Evolutionary conservation across 169 alveolate species (phyloP), one percentile per base, ranked within the genome.

Genomic region (Ichthyophthirius multifiliis): DNA sequence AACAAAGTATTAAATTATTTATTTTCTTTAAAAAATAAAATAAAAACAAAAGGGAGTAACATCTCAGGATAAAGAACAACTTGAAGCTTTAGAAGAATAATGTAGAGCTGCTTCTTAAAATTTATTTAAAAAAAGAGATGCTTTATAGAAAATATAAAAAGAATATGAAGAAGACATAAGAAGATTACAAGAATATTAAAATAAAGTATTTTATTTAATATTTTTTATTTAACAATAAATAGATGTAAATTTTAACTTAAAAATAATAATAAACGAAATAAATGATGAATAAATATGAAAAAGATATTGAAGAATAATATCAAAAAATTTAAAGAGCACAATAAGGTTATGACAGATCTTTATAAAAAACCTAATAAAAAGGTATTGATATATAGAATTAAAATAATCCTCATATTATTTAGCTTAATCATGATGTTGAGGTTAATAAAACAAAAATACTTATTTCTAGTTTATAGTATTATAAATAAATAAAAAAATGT

Each of bases 71-170:
- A 47, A 46, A 62, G 90, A 89, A 7, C 87, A 87, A 82, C 89
- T 85, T 65, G 90, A 88, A 75, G 92, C 89, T 37, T 74, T 92
- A 7, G 96, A 92, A 64, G 96, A 92, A 20, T 84, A 92, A 83
- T 92, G 96, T 82, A 75, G 96, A 75, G 95, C 94, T 64, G 96
- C 95, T 4, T 63, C 88, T 43, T 94, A 90, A 65, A 92, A 92
- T 31, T 80, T 92, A 13, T 90, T 89, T 83, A 90, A 87, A 65
- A 92, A 88, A 85, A 81, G 90, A 65, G 85, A 86, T 47, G 96
- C 90, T 41, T 75, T 90, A 13, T 65, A 90, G 71, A 85, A 84
- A 65, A 83, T 89, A n/a, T 45, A 88, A 44, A 88, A 90, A 76
- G 95, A 92, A 71, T 90, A 88, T 48, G 95, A 92, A 39, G 95